Evolutionary conservation across 2,329 filamentous ascomycete species (phyloP).

Genomic region (Diaporthe longicolla): DNA sequence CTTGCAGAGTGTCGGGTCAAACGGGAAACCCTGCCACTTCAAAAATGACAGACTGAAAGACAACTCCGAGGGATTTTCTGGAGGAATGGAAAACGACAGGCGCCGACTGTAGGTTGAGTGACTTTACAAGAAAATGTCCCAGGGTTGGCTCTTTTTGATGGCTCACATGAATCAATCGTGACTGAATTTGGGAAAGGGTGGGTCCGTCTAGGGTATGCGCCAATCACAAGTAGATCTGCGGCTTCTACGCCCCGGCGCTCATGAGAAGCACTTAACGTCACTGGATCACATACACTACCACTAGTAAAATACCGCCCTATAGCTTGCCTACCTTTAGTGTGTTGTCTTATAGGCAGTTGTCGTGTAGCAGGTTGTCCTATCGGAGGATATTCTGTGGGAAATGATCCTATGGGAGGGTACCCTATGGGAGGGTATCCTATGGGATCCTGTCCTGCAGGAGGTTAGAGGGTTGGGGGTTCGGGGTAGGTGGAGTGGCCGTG

Average conservation of each 20-base stretch:
- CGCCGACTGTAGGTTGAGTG: not conserved
- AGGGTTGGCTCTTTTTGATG: slow-evolving; percentile 5
- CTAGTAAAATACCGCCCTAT: too few species aligned
- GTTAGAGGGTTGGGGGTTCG: too few species aligned
- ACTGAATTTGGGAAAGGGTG: slow-evolving; percentile 27
- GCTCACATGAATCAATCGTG: slow-evolving; percentile 30
- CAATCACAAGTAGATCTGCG: slow-evolving; percentile 4
- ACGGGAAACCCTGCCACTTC: not conserved
- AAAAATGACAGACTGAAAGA: not conserved
- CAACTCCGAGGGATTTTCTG: not conserved
- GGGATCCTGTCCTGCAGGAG: too few species aligned
- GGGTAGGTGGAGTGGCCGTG: too few species aligned
- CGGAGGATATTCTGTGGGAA: too few species aligned
- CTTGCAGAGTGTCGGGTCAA: not conserved
- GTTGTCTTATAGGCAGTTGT: too few species aligned
- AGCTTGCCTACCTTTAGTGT: too few species aligned
- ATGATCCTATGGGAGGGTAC: too few species aligned
- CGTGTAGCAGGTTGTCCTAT: too few species aligned
- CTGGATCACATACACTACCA: not conserved
- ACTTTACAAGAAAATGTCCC: not conserved
- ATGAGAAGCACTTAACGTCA: slow-evolving; percentile 2
- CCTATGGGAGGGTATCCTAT: too few species aligned
- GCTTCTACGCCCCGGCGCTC: not conserved
- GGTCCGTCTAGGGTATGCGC: not conserved
- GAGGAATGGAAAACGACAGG: not conserved